Evolutionary conservation across 1,284 basidiomycete species (phyloP).

Genomic region (Trametes sp.): DNA sequence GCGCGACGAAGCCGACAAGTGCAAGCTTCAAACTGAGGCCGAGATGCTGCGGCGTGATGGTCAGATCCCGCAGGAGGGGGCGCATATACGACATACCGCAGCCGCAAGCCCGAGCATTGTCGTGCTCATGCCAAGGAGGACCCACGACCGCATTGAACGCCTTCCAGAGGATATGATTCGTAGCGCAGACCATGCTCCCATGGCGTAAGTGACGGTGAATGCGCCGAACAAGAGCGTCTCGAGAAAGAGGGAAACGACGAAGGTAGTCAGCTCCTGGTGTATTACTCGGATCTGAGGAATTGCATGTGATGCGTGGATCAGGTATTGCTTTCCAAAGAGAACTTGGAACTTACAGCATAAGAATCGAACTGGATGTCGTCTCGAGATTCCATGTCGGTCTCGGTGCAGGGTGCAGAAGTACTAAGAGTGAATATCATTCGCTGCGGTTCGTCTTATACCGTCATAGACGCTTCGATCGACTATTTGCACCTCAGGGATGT

Average conservation of each 20-base stretch:
- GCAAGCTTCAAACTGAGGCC: not conserved
- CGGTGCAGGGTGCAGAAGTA: too few species aligned
- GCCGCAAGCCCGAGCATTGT: not conserved
- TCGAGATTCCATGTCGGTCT: too few species aligned
- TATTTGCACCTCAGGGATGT: too few species aligned
- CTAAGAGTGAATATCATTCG: too few species aligned
- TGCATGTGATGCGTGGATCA: too few species aligned
- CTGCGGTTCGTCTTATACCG: too few species aligned
- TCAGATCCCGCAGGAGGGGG: too few species aligned
- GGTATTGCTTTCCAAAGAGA: too few species aligned
- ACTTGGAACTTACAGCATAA: too few species aligned
- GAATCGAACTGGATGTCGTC: too few species aligned
- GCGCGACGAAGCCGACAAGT: not conserved
- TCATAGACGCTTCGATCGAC: too few species aligned
- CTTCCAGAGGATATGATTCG: not conserved
- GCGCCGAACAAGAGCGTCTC: constrained; percentile 4
- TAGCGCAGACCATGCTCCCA: not conserved
- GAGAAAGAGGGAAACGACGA: not conserved
- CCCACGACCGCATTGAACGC: not conserved
- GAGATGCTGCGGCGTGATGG: not conserved
- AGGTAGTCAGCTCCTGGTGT: not conserved
- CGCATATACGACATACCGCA: not conserved
- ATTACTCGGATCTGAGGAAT: not conserved
- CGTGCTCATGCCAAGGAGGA: not conserved
- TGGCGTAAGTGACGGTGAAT: not conserved